phyloP scores from a whole-genome alignment of 2,329 filamentous ascomycete species.

The Tolypocladium album region DNA sequence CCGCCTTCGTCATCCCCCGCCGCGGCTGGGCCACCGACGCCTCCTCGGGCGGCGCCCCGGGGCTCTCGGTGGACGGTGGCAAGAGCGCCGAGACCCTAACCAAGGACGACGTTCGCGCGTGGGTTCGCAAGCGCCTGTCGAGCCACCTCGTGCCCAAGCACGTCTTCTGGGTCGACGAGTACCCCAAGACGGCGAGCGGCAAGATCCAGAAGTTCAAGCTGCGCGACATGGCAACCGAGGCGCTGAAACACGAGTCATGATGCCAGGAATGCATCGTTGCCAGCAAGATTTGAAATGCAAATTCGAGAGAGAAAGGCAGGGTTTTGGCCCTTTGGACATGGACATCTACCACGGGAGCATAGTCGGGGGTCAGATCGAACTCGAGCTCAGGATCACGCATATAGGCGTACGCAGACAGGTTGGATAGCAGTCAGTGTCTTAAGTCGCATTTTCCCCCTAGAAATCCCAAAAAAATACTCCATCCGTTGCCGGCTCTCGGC shows the following conservation, averaged over 20 bases:
- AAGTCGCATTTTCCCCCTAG: background rate
- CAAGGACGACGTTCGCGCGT: constrained; percentile 51
- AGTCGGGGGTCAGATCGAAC: background rate
- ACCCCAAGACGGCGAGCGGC: constrained; percentile 89
- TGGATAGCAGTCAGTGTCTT: background rate
- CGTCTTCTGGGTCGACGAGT: constrained; percentile 78
- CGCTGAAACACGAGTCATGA: constrained; percentile 11
- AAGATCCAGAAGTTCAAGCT: constrained; percentile 96
- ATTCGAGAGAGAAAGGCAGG: background rate
- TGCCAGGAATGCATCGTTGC: no score
- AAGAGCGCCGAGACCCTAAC: constrained; percentile 26
- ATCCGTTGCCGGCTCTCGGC: background rate
- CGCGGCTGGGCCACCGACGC: constrained; percentile 16
- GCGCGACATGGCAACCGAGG: constrained; percentile 47
- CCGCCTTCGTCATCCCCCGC: constrained; percentile 62
- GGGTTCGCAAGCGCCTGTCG: constrained; percentile 59
- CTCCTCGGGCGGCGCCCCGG: constrained; percentile 6
- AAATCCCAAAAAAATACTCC: background rate
- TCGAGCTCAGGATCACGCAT: background rate
- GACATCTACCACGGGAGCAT: background rate
- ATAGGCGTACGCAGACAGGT: background rate
- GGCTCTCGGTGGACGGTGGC: constrained; percentile 11
- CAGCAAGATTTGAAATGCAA: background rate
- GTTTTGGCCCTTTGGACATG: background rate
- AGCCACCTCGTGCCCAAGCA: constrained; percentile 78